phyloP scores from a whole-genome alignment of 2,329 filamentous ascomycete species.

The Orbilia oligospora region DNA sequence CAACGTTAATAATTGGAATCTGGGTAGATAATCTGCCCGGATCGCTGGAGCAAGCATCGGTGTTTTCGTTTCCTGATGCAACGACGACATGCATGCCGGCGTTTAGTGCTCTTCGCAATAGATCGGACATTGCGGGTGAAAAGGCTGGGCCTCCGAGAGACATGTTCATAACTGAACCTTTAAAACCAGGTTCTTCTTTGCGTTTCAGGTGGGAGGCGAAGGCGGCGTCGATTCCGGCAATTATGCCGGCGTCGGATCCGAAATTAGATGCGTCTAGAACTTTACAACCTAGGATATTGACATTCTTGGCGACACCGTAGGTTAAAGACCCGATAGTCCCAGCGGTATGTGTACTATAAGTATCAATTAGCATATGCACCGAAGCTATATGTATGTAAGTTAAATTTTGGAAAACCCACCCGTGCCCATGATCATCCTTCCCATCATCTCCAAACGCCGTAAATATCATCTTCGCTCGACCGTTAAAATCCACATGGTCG shows the following conservation, averaged over 20 bases:
- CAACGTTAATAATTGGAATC: slow-evolving; percentile 67
- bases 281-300: slow-evolving; percentile 69
- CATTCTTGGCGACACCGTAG: slow-evolving; percentile 70
- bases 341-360: slow-evolving; percentile 64
- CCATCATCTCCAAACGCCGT: slow-evolving; percentile 69
- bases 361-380: slow-evolving; percentile 18
- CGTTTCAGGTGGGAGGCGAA: slow-evolving; percentile 68
- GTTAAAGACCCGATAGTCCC: slow-evolving; percentile 64
- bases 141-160: slow-evolving; percentile 70
- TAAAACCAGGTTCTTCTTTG: slow-evolving; percentile 66
- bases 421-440: slow-evolving; percentile 68
- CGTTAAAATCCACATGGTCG: slow-evolving; percentile 64
- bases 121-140: slow-evolving; percentile 70
- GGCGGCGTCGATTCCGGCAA: slow-evolving; percentile 68
- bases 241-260: slow-evolving; percentile 67
- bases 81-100: slow-evolving; percentile 68
- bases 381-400: background rate
- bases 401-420: slow-evolving; percentile 75
- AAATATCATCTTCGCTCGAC: slow-evolving; percentile 63
- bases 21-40: slow-evolving; percentile 67
- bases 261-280: slow-evolving; percentile 66
- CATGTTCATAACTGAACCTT: slow-evolving; percentile 71
- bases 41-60: slow-evolving; percentile 62
- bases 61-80: slow-evolving; percentile 67
- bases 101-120: slow-evolving; percentile 69